A percentile compares a stretch with the other conserved stretches of the same genome.
Evolutionary conservation across 2,329 filamentous ascomycete species (phyloP).

Genomic region (Fusarium marasasianum): DNA sequence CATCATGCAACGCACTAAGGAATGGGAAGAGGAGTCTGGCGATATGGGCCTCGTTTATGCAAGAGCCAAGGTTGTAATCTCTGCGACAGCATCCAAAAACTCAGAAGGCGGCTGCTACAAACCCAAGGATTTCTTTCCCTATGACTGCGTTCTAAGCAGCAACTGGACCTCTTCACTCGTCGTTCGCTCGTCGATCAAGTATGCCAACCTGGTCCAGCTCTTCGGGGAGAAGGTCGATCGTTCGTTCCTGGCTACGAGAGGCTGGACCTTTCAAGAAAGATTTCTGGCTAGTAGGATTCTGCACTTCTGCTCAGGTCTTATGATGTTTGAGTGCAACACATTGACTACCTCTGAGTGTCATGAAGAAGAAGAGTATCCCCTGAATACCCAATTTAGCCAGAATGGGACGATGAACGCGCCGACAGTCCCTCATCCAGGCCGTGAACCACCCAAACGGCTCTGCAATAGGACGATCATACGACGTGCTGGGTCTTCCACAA

Average conservation of each 20-base stretch:
- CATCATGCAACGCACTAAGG: background rate
- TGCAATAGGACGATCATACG: background rate
- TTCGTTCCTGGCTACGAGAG: background rate
- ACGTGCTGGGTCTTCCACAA: background rate
- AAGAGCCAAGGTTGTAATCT: background rate
- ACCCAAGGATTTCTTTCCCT: background rate
- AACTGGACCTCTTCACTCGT: background rate
- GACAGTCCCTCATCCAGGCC: background rate
- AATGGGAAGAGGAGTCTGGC: background rate
- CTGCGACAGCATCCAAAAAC: background rate
- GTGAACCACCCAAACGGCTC: background rate
- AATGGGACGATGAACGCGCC: accelerated
- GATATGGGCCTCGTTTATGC: background rate
- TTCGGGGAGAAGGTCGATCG: accelerated
- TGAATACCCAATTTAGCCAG: background rate
- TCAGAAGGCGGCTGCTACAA: background rate
- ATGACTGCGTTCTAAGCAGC: accelerated
- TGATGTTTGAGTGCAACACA: background rate
- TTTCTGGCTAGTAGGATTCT: background rate
- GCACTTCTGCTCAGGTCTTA: background rate
- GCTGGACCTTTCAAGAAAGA: background rate
- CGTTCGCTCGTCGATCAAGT: accelerated
- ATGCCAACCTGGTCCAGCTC: background rate
- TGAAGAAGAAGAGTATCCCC: accelerated
- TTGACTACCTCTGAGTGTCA: background rate